Evolutionary conservation across 2,329 filamentous ascomycete species (phyloP).

Genomic region (Cytospora paraplurivora): DNA sequence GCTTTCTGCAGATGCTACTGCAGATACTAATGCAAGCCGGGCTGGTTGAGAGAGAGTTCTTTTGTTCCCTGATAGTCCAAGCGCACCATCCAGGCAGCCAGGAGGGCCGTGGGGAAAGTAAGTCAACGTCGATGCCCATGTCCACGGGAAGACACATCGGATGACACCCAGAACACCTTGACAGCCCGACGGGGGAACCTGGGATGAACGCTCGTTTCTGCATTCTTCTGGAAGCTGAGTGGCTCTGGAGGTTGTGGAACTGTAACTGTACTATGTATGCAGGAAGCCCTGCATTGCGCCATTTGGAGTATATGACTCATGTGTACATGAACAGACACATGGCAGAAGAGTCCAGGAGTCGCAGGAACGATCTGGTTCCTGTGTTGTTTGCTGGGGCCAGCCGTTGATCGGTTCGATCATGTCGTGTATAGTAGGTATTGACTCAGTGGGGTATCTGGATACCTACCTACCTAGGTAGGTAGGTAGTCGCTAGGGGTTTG

Average conservation of each 20-base stretch:
- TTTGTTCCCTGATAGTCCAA: slow-evolving; percentile 8
- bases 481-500: too few relatives aligned
- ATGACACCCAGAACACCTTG: not conserved
- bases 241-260: slow-evolving; percentile 21
- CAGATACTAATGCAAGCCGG: slow-evolving; percentile 20
- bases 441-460: too few relatives aligned
- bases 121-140: slow-evolving; percentile 16
- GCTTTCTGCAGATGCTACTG: not conserved
- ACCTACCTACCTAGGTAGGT: too few relatives aligned
- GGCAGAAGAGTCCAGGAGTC: slow-evolving; percentile 11
- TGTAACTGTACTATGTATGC: slow-evolving; percentile 4
- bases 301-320: slow-evolving; percentile 28
- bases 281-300: slow-evolving; percentile 21
- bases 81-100: not conserved
- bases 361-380: slow-evolving; percentile 16
- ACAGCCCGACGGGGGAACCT: not conserved
- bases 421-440: not conserved
- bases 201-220: slow-evolving; percentile 5
- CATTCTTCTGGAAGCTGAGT: slow-evolving; percentile 18
- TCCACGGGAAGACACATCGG: slow-evolving; percentile 21
- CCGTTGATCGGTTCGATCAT: slow-evolving; percentile 11
- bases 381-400: slow-evolving; percentile 7
- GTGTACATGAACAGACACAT: slow-evolving; percentile 7
- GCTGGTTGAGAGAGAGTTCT: slow-evolving; percentile 1
- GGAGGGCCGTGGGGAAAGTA: slow-evolving; percentile 8